Percentiles rank a stretch among this genome's conserved stretches.
phyloP scores from a whole-genome alignment of 2,329 filamentous ascomycete genomes.

The Apiospora saccharicola region DNA sequence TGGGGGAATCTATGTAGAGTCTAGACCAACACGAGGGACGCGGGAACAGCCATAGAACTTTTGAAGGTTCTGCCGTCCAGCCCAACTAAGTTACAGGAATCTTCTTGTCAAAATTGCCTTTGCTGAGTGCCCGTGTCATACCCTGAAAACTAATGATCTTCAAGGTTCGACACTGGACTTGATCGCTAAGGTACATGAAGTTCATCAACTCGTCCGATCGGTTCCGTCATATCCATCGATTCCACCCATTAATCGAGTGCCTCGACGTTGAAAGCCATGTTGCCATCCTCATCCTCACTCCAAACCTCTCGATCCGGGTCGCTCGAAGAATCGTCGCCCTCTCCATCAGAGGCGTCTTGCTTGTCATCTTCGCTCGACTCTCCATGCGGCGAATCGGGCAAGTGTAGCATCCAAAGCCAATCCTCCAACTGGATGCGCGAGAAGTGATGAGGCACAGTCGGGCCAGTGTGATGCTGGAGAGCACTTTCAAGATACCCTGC shows the following conservation, averaged over 20 bases:
- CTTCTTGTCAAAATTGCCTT: constrained; percentile 7
- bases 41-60: neutral
- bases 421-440: neutral
- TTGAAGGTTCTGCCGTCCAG: neutral
- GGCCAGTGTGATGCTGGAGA: neutral
- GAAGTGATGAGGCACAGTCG: neutral
- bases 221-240: neutral
- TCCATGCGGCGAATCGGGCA: neutral
- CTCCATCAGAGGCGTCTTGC: neutral
- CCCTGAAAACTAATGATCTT: neutral
- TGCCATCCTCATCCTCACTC: neutral
- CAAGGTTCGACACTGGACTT: neutral
- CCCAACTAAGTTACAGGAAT: neutral
- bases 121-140: constrained; percentile 1
- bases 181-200: neutral
- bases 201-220: neutral
- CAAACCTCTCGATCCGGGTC: neutral
- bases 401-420: constrained; percentile 4
- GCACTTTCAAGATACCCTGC: neutral
- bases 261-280: neutral
- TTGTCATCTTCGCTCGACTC: neutral
- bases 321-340: neutral
- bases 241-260: neutral
- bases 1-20: neutral
- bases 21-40: neutral